phyloP scores from a whole-genome alignment of 192 early-diverging fungal genomes.

The Coemansia javaensis region DNA sequence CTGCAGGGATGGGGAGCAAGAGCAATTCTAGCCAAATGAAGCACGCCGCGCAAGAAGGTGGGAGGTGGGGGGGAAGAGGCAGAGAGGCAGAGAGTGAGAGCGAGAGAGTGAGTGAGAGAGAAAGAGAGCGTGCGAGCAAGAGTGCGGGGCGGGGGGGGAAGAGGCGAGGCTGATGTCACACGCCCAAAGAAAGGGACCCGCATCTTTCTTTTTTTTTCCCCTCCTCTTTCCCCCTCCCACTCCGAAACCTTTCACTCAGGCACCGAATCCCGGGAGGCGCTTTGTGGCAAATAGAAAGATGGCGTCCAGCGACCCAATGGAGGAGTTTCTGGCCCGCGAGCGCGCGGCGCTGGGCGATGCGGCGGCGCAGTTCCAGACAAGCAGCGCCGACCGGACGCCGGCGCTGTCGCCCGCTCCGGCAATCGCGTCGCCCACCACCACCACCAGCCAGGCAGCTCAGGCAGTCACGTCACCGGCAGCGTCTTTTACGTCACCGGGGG shows the following conservation, averaged over 20 bases:
- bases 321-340: slow-evolving; percentile 74
- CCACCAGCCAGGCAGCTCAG: neutral
- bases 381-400: neutral
- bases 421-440: neutral
- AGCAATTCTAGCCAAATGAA: too few relatives aligned
- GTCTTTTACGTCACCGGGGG: too few relatives aligned
- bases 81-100: too few relatives aligned
- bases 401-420: neutral
- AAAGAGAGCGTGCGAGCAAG: slow-evolving; percentile 1
- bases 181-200: neutral
- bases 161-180: neutral
- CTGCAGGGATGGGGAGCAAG: too few relatives aligned
- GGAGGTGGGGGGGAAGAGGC: too few relatives aligned
- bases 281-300: too few relatives aligned
- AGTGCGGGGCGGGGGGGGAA: neutral
- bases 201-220: slow-evolving; percentile 1
- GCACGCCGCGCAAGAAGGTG: too few relatives aligned
- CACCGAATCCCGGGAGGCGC: too few relatives aligned
- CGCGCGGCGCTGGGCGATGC: slow-evolving; percentile 66
- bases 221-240: neutral
- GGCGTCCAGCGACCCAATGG: slow-evolving; percentile 57
- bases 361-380: slow-evolving; percentile 57
- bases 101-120: neutral
- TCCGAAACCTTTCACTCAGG: too few relatives aligned
- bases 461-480: neutral